phyloP scores from a whole-genome alignment of 2,329 filamentous ascomycete genomes.

The Colletotrichum cuscutae region DNA sequence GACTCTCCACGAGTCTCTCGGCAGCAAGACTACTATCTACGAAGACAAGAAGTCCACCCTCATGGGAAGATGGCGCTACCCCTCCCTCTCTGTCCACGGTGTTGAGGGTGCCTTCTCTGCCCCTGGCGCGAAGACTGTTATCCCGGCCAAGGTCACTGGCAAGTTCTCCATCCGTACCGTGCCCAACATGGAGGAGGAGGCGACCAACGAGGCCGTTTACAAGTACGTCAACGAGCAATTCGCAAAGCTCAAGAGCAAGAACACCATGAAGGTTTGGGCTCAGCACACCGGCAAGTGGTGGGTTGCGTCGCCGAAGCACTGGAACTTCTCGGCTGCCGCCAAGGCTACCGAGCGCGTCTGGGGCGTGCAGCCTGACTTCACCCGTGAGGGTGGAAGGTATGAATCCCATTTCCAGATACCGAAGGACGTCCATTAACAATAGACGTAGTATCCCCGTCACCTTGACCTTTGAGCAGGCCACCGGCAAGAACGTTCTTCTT shows the following conservation, averaged over 20 bases:
- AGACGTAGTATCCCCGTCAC: constrained; percentile 87
- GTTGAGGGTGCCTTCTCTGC: constrained; percentile 95
- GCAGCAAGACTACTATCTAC: constrained; percentile 87
- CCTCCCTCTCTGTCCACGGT: constrained; percentile 93
- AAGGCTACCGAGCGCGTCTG: constrained; percentile 98
- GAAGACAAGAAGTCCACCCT: constrained; percentile 90
- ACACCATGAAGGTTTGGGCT: constrained; percentile 82
- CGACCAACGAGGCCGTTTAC: constrained; percentile 87
- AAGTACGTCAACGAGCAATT: constrained; percentile 87
- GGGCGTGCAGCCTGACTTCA: constrained; percentile 93
- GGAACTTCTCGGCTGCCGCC: constrained; percentile 95
- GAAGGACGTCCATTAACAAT: neutral
- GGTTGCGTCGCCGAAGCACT: constrained; percentile 97
- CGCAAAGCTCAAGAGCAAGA: constrained; percentile 90
- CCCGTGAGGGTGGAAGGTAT: constrained; percentile 90
- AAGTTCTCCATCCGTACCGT: constrained; percentile 99
- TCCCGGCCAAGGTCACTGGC: constrained; percentile 95
- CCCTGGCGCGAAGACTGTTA: constrained; percentile 96
- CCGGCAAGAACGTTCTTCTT: constrained; percentile 95
- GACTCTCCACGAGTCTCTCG: constrained; percentile 90
- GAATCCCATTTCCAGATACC: constrained; percentile 39
- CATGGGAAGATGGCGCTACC: constrained; percentile 96
- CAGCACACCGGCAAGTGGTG: constrained; percentile 98
- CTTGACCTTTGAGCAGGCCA: constrained; percentile 95
- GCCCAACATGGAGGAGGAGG: constrained; percentile 93